Base-by-base conservation (phyloP, 371 early-diverging fungal genomes). In the Parasitella parasitica region DNA sequence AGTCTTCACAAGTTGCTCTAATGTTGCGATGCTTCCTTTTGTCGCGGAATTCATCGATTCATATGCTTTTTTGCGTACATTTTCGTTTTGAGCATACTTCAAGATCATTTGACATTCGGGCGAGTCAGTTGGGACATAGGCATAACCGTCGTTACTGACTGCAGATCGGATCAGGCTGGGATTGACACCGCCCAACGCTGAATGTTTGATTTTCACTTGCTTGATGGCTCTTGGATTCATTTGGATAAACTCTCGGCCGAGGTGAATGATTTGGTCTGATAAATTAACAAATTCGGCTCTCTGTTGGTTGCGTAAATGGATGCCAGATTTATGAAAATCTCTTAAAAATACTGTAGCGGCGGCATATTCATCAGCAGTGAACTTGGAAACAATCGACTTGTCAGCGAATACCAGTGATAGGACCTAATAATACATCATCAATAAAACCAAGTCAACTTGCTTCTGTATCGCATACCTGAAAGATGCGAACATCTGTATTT, bases 271-370 rank as follows among this genome's bases (percentile, higher is more conserved):
- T 18, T 78, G 75, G 69, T 95, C 91, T 34, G 94, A 91, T 5
- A 97, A 71, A 13, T 75, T 72, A 0, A 97, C 94, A 82, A 94
- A 95, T 39, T 85, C 74, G 1, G 78, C 71, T 3, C 94, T 88
- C 22, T 88, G 80, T 7, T 69, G 63, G 8, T 78, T 78, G 22
- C 90, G 80, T 62, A 98, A 76, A 69, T 95, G 94, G 56, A 97
- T 94, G 6, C 98, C 97, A 0, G 94, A 92, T 65, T 94, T 91
- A 80, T 97, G 95, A 68, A 98, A 98, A 66, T 98, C 98, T 6
- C 86, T 67, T 52, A 94, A 57, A 57, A 98, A 93, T 13, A 94
- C 87, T 27, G 84, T 65, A 0, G 95, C 97, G 0, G 93, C 94
- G 16, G 84, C 83, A 39, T 70, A 79, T 68, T 96, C 97, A 48